phyloP scores from a whole-genome alignment of 805 yeast species.

The Lipomyces spencermartinsiae region DNA sequence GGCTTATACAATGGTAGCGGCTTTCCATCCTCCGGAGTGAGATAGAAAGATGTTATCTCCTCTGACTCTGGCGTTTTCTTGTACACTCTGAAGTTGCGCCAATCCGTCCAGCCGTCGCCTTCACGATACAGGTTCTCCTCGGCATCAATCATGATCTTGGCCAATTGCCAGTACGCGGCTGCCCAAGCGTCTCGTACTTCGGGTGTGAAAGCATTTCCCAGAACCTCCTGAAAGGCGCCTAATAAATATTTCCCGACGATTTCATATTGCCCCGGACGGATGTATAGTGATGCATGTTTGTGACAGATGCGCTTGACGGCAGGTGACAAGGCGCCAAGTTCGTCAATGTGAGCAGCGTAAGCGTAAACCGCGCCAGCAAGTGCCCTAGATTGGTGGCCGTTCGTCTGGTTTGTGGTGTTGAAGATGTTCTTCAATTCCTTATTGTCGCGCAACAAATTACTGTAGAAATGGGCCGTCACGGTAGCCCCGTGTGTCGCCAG shows the following conservation, averaged over 20 bases:
- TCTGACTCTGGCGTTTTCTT: conserved; percentile 53
- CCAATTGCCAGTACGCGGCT: conserved; percentile 67
- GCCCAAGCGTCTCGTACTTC: conserved; percentile 69
- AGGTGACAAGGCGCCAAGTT: conserved; percentile 55
- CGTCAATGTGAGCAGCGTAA: conserved; percentile 69
- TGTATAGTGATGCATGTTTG: conserved; percentile 70
- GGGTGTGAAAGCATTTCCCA: conserved; percentile 60
- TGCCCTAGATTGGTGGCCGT: conserved; percentile 65
- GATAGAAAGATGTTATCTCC: conserved; percentile 59
- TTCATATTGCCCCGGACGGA: conserved; percentile 68
- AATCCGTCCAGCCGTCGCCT: conserved; percentile 62
- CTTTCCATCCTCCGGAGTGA: conserved; percentile 54
- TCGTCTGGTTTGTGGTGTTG: conserved; percentile 63
- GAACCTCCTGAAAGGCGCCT: conserved; percentile 57
- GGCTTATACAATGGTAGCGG: conserved; percentile 44
- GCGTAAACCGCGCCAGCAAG: conserved; percentile 65
- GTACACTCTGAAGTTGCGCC: conserved; percentile 57
- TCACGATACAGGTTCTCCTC: conserved; percentile 57
- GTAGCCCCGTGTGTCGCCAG: conserved; percentile 61
- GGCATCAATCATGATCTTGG: conserved; percentile 62
- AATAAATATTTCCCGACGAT: conserved; percentile 67
- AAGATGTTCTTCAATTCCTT: conserved; percentile 66
- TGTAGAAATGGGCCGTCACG: conserved; percentile 62
- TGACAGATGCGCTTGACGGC: conserved; percentile 65
- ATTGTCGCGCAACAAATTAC: conserved; percentile 58